Base-by-base conservation (phyloP, 768 basidiomycete genomes). In the Fomitopsis serialis region DNA sequence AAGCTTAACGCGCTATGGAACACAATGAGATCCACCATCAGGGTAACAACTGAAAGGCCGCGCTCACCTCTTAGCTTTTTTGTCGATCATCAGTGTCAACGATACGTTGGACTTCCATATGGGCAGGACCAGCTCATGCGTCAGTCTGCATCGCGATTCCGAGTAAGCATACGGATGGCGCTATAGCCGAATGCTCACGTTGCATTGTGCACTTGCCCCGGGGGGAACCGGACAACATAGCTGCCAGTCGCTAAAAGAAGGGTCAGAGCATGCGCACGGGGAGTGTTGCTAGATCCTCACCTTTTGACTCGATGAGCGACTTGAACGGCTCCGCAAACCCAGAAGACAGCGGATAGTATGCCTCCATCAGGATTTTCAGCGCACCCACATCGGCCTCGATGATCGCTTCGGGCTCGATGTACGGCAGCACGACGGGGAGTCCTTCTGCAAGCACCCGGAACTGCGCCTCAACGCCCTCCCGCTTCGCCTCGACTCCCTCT, bases 101-200 rank as follows among this genome's bases (percentile, higher is more conserved):
- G 93, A 96, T 12, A 84, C 82, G 54, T 86, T 87, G 2, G 92
- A 93, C 70, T 91, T 94, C 97, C 96, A 98, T 48, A 98, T 78
- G 0, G 97, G 96, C n/a, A 98, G 72, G n/a, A 87, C 68, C 23
- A 98, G 75, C 48, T 92, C 85, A 59, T 90, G 83, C n/a, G 78
- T 73, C 34, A 92, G 73, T 5, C 88, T 93, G 52, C 19, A 48
- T 17, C 32, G 45, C 1, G 21, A 36, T 22, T 32, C n/a, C n/a
- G n/a, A 36, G 35, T 48, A 7, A 48, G 25, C 19, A 32, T n/a
- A 34, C 3, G 4, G 24, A 21, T 32, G 21, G 50, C 11, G 47
- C 47, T 29, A 57, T 12, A 22, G 15, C 9, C 5, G 61, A 47
- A 45, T 35, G 70, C 86, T 63, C 63, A 90, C 87, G 70, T 74